phyloP scores from a whole-genome alignment of 768 basidiomycete species.

The Hypsizygus marmoreus region DNA sequence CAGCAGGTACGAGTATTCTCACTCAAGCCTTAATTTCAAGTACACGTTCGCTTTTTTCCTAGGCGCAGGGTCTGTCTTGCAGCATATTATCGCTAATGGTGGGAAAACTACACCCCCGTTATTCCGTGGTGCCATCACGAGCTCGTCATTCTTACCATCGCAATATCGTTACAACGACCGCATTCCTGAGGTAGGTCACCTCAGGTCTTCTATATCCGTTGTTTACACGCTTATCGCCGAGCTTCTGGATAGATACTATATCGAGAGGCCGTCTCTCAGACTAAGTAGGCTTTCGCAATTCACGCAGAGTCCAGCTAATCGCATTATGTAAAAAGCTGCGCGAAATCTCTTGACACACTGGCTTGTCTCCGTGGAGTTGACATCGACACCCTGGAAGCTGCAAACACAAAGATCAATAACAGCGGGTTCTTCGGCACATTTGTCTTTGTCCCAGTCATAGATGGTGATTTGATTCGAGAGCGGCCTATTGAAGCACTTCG shows the following conservation, averaged over 20 bases:
- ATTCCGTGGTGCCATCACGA: conserved; percentile 46
- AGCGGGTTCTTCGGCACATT: conserved; percentile 40
- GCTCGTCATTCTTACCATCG: conserved; percentile 46
- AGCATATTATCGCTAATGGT: conserved; percentile 47
- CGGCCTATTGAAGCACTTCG: conserved; percentile 40
- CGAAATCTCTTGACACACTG: conserved; percentile 31
- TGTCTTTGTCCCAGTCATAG: conserved; percentile 46
- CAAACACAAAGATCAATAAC: conserved; percentile 30
- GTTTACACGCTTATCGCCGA: not conserved
- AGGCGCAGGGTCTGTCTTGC: conserved; percentile 52
- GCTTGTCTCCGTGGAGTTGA: conserved; percentile 41
- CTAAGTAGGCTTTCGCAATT: conserved; percentile 29
- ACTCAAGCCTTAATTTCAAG: not conserved
- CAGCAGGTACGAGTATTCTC: conserved; percentile 38
- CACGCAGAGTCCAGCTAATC: not conserved
- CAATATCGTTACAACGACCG: conserved; percentile 45
- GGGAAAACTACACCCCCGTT: conserved; percentile 47
- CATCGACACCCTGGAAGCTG: conserved; percentile 29
- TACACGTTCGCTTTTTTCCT: not conserved
- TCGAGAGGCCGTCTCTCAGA: conserved; percentile 31
- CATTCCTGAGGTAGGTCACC: conserved; percentile 36
- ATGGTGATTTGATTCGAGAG: conserved; percentile 44
- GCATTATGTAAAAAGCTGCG: conserved; percentile 31
- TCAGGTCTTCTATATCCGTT: not conserved
- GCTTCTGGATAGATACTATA: conserved; percentile 29